phyloP scores from a whole-genome alignment of 192 early-diverging fungal genomes.

The Coemansia sp. region DNA sequence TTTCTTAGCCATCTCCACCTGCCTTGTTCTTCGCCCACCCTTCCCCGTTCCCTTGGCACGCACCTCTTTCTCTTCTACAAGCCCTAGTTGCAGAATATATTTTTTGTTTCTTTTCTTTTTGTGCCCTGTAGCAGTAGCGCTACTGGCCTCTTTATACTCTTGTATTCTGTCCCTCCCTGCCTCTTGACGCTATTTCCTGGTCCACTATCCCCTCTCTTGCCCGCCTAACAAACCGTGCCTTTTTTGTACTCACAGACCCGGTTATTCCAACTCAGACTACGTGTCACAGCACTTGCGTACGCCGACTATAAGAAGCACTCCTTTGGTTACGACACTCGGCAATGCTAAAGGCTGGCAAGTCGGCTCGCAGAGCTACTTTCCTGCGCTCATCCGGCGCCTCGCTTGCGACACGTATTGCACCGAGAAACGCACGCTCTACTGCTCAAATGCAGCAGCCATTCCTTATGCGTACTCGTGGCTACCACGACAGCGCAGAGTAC shows the following conservation, averaged over 20 bases:
- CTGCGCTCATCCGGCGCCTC: slow-evolving; percentile 19
- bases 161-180: slow-evolving; percentile 1
- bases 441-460: slow-evolving; percentile 16
- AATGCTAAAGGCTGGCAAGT: slow-evolving; percentile 43
- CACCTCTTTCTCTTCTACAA: slow-evolving; percentile 9
- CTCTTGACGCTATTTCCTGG: neutral
- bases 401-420: slow-evolving; percentile 12
- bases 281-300: neutral
- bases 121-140: slow-evolving; percentile 7
- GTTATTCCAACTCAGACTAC: neutral
- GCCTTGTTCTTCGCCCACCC: slow-evolving; percentile 1
- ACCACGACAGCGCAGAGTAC: slow-evolving; percentile 49
- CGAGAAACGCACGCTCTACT: slow-evolving; percentile 16
- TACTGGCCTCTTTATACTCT: slow-evolving; percentile 4
- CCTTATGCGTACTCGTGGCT: slow-evolving; percentile 22
- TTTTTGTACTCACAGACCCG: neutral
- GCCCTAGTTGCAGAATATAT: slow-evolving; percentile 4
- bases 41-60: slow-evolving; percentile 1
- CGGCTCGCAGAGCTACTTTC: slow-evolving; percentile 31
- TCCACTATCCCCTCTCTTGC: neutral
- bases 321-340: neutral
- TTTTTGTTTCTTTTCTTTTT: neutral
- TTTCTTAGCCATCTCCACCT: neutral
- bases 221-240: neutral
- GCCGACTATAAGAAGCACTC: neutral